Evolutionary conservation across 768 basidiomycete species (phyloP), one percentile per base, ranked within the genome.

Genomic region (Epithele typhae): DNA sequence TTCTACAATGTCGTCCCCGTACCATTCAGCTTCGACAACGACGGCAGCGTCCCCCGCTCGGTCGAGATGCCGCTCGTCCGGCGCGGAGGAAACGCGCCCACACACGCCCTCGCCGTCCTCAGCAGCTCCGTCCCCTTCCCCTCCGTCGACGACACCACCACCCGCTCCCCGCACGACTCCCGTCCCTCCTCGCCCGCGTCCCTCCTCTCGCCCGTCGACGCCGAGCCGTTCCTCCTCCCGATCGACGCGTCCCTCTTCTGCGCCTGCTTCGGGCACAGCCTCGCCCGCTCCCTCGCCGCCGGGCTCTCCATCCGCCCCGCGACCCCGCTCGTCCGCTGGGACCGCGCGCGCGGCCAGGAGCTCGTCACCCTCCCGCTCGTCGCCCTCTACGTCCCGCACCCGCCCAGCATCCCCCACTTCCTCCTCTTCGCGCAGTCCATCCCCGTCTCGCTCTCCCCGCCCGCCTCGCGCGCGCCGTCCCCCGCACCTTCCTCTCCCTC

Each of bases 371-470:
- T 84, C 9, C 79, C 81, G 0, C 72, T 83, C 14, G 61, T 83
- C 22, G 60, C 65, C 3, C 66, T 68, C 21, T 58, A 60, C 33
- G 74, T 78, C 22, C 81, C 81, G 1, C 79, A 84, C 51, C 68
- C 70, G 8, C 61, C 68, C 3, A 79, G 82, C 0, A 62, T 82
- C 32, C 69, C 82, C 0, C 64, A 84, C 1, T 67, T 84, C 15
- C 64, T 84, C 23, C 74, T 84, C 48, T 84, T 76, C 48, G 79
- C 72, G 3, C 69, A 82, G 32, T 68, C 72, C 17, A 66, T 82
- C 37, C 79, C 81, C 59, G 65, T 48, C 27, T n/a, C 35, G 23
- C 41, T 36, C 25, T 25, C 51, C 32, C 34, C 63, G 10, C 70
- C 76, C 25, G 61, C 68, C 11, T 30, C 14, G n/a, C 40, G 17